phyloP scores from a whole-genome alignment of 805 yeast species.

The Starmerella stellata region DNA sequence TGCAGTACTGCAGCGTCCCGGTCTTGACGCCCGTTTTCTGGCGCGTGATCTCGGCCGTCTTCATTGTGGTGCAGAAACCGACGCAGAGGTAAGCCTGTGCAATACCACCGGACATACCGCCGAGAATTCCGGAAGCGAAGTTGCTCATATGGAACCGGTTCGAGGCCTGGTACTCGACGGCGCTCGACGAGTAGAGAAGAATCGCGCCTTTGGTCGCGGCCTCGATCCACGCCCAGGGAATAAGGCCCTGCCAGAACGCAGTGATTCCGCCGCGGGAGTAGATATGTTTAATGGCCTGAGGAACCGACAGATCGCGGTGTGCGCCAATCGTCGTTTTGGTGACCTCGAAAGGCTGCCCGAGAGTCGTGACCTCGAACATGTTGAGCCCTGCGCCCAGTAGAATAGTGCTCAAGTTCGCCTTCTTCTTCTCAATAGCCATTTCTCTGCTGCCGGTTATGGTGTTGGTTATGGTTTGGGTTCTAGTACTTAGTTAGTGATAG shows the following conservation, averaged over 20 bases:
- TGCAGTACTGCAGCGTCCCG: conserved; percentile 70
- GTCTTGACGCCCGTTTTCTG: conserved; percentile 48
- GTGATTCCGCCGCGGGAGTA: conserved; percentile 85
- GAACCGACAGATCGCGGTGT: conserved; percentile 52
- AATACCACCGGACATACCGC: conserved; percentile 91
- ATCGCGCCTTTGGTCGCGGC: conserved; percentile 99
- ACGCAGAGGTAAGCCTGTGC: conserved; percentile 89
- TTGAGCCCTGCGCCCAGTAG: conserved; percentile 85
- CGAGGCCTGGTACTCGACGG: conserved; percentile 65
- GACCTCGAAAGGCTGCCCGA: conserved; percentile 96
- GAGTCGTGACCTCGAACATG: conserved; percentile 77
- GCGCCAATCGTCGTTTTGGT: conserved; percentile 97
- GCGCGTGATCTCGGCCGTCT: conserved; percentile 93
- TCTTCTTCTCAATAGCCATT: conserved; percentile 46
- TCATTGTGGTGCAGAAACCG: conserved; percentile 99
- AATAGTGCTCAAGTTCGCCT: conserved; percentile 74
- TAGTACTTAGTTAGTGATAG: too few species aligned
- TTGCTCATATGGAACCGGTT: conserved; percentile 37
- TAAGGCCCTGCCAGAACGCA: conserved; percentile 93
- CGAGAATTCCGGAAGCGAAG: conserved; percentile 77
- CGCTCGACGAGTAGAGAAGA: conserved; percentile 75
- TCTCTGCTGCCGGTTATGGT: neutral
- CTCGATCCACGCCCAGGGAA: conserved; percentile 99
- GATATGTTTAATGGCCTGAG: conserved; percentile 52
- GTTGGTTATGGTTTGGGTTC: neutral